A percentile compares a stretch with the other conserved stretches of the same genome.
Evolutionary conservation across 2,329 filamentous ascomycete genomes (phyloP).

Genomic region (Alternaria sp.): DNA sequence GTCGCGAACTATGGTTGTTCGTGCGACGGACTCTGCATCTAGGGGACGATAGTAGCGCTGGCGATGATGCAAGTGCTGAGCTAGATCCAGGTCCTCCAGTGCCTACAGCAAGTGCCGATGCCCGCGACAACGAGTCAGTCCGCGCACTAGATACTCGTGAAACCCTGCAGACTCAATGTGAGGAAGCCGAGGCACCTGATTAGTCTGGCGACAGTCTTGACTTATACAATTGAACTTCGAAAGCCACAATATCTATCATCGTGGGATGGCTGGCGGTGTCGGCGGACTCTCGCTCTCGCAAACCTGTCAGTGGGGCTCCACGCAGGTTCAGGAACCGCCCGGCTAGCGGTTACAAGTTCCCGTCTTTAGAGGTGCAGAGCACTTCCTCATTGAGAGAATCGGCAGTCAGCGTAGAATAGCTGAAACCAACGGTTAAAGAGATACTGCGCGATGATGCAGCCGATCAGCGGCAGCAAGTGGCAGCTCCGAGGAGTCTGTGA

Average conservation of each 20-base stretch:
- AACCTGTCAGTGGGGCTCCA: background rate
- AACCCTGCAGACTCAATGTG: background rate
- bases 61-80: background rate
- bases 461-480: background rate
- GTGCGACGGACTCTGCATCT: constrained; percentile 3
- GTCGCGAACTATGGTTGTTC: background rate
- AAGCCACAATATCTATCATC: background rate
- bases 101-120: constrained; percentile 5
- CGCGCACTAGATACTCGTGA: constrained; percentile 1
- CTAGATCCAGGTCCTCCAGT: background rate
- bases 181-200: background rate
- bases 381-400: background rate
- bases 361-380: background rate
- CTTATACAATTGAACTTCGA: background rate
- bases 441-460: background rate
- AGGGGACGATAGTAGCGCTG: background rate
- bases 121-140: constrained; percentile 2
- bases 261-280: background rate
- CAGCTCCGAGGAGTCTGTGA: background rate
- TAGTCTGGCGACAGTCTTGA: background rate
- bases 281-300: background rate
- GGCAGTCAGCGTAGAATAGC: background rate
- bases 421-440: constrained; percentile 3
- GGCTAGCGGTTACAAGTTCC: constrained; percentile 2
- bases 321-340: background rate